Evolutionary conservation across 345 rosid species (phyloP), one percentile per base, ranked within the genome.

Genomic region (Lepidium africanum): DNA sequence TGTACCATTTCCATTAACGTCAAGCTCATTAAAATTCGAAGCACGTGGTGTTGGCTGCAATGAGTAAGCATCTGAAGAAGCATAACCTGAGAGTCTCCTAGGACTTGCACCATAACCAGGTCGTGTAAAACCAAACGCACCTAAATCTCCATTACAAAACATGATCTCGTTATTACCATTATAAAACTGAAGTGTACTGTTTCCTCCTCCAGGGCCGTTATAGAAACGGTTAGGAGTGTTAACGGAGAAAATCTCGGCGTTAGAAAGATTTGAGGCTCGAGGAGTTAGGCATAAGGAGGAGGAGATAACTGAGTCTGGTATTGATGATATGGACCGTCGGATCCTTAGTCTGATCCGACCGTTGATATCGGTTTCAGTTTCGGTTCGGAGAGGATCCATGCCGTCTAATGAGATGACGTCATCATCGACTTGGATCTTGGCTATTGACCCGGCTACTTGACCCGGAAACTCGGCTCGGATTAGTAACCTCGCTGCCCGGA

Each of bases 61-160:
- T 1, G 91, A 88, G 79, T 88, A 88, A 19, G 89, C 91, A 56
- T 88, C 96, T 0, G 91, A 88, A 2, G 96, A 88, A 10, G 88
- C 89, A 50, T 88, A 88, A 4, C 89, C 91, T 0, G 89, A 86
- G 1, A 74, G 62, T 10, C 77, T 67, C 50, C 87, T 69, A 10
- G 75, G 62, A 54, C 95, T 75, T 5, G 83, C 85, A 33, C 83
- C 75, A 27, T 75, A 58, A 3, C 76, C 81, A 42, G 86, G 77
- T 39, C 87, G 84, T 11, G 78, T 68, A 74, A 74, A 81, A 23
- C 82, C 87, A n/a, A 78, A 81, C n/a, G 74, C 81, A 5, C 78
- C 78, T 63, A 81, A 21, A 11, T 85, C 87, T 10, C 83, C 86
- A 15, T 74, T 79, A 23, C 87, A 81, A 36, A 84, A 78, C 61